phyloP scores from a whole-genome alignment of 352 stramenopile genomes.

The Phytophthora citricola region DNA sequence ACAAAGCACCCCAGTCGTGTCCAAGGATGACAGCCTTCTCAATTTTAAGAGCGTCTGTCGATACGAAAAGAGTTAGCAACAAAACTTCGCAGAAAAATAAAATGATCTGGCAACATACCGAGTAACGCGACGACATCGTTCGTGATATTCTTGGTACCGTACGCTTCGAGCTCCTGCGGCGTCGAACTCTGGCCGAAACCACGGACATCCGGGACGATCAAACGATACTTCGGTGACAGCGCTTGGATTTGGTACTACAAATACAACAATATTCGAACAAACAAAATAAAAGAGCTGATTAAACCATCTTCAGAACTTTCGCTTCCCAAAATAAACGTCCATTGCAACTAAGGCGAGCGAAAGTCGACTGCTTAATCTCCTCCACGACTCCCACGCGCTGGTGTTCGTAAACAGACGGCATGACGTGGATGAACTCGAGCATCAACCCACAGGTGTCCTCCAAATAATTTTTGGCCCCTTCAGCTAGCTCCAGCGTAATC shows the following conservation, averaged over 20 bases:
- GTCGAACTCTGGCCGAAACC: slow-evolving; percentile 59
- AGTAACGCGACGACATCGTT: slow-evolving; percentile 50
- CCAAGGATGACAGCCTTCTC: slow-evolving; percentile 55
- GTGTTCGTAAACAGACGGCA: too few relatives aligned
- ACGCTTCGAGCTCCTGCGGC: slow-evolving; percentile 46
- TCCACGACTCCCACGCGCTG: too few relatives aligned
- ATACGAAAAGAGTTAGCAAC: slow-evolving; percentile 4
- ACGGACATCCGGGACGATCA: slow-evolving; percentile 65
- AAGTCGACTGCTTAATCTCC: too few relatives aligned
- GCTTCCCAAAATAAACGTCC: too few relatives aligned
- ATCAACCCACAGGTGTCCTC: too few relatives aligned
- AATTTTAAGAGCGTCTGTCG: slow-evolving; percentile 54
- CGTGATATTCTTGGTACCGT: slow-evolving; percentile 59
- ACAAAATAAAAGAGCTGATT: too few relatives aligned
- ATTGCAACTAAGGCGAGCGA: too few relatives aligned
- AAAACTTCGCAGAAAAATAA: neutral
- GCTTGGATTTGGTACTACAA: slow-evolving; percentile 54
- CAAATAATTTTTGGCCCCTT: too few relatives aligned
- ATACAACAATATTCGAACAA: too few relatives aligned
- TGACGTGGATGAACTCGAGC: too few relatives aligned
- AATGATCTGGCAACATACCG: slow-evolving; percentile 20
- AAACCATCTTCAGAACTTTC: too few relatives aligned
- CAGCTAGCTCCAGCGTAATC: too few relatives aligned
- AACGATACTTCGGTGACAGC: slow-evolving; percentile 52
- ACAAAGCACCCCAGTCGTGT: slow-evolving; percentile 67